Conservation (phyloP, 2,329 filamentous ascomycete genomes). For the Exophiala xenobiotica region DNA sequence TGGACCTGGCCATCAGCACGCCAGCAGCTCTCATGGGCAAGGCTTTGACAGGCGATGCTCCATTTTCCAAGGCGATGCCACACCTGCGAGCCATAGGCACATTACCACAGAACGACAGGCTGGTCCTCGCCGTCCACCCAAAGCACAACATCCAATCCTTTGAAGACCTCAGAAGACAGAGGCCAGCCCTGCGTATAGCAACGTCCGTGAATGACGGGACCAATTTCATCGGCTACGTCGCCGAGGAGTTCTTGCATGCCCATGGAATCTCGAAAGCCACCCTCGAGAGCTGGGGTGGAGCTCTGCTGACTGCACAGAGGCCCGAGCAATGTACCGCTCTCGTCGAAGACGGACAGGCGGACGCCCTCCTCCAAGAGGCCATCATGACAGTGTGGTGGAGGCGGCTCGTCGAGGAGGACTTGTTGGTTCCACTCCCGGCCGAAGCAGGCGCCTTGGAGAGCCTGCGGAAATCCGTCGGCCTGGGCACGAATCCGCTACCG, state of each 20-base stretch:
- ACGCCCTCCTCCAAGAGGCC: conserved; percentile 18
- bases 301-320: conserved; percentile 6
- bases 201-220: conserved; percentile 16
- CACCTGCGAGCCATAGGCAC: conserved; percentile 12
- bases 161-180: conserved; percentile 10
- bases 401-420: conserved; percentile 6
- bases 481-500: conserved; percentile 13
- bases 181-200: conserved; percentile 9
- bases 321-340: conserved; percentile 18
- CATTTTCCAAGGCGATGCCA: conserved; percentile 11
- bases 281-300: conserved; percentile 14
- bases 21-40: conserved; percentile 11
- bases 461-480: conserved; percentile 4
- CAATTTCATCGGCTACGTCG: conserved; percentile 17
- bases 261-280: conserved; percentile 14
- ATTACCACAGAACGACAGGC: conserved; percentile 18
- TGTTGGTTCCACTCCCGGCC: conserved; percentile 10
- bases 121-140: conserved; percentile 14
- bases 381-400: conserved; percentile 22
- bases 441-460: conserved; percentile 7
- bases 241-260: conserved; percentile 13
- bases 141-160: conserved; percentile 13
- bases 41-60: conserved; percentile 3
- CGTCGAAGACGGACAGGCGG: conserved; percentile 14
- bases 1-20: conserved; percentile 9